Base-by-base conservation (phyloP, 1,284 basidiomycete genomes). In the Hortiboletus rubellus region DNA sequence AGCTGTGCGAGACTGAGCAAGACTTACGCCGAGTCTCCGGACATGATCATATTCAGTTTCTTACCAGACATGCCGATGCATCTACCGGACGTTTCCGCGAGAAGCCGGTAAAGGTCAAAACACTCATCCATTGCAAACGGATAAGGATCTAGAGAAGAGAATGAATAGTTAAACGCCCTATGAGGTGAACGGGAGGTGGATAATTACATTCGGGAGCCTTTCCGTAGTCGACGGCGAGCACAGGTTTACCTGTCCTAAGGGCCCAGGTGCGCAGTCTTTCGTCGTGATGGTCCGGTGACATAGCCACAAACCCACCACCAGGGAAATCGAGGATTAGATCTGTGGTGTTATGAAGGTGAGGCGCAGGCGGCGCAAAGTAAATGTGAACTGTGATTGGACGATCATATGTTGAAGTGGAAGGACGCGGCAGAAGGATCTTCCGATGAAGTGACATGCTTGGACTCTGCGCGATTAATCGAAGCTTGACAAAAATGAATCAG, bases 121-220 rank as follows among this genome's bases (percentile, higher is more conserved):
- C 89, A 90, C 69, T 98, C 96, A 71, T 98, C 94, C 57, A 96
- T 90, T 3, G 95, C 94, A 75, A 90, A 98, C 0, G 96, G 95
- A 73, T 93, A 98, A 4, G 94, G 95, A 77, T 96, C 93, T 96
- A 60, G 37, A 59, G 46, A 46, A 60, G 38, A 42, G 38, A 55
- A 52, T 24, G 31, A 10, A 45, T 18, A 38, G 40, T 37, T 50
- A 57, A 56, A 50, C 24, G 46, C 18, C 8, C 27, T 3, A 8
- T 46, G 22, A 50, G 46, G 50, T 52, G 55, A 42, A 52, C 8
- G 22, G 38, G 10, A 45, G 52, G 34, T 44, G 40, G 45, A 33
- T 33, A 12, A 86, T 74, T 71, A 94, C 93, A 94, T 80, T 96
- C 94, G 7, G 96, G 96, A 30, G 95, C 93, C 76, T 98, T 99